These are phyloP conservation scores for Diplodia sapinea DNA, from an alignment of 2,329 filamentous ascomycete species.

Conservation along the genomic window DNA sequence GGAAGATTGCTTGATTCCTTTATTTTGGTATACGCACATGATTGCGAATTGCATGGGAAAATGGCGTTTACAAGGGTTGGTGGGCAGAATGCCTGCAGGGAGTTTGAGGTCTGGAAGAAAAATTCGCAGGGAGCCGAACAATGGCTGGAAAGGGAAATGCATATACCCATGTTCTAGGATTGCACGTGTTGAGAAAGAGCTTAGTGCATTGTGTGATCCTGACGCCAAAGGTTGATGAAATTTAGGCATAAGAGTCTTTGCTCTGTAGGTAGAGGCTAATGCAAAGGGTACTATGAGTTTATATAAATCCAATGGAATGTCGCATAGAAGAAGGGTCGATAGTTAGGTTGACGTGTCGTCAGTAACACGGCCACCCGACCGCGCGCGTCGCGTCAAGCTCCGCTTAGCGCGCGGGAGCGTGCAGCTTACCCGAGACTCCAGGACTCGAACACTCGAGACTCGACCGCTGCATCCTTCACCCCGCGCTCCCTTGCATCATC, in stretches of 20 bases:
- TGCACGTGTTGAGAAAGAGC: background rate
- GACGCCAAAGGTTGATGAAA: no score
- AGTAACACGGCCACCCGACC: background rate
- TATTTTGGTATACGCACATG: background rate
- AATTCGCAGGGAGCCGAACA: background rate
- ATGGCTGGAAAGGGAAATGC: slow-evolving; percentile 10
- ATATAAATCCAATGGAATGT: no score
- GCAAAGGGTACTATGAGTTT: no score
- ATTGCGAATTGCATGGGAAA: slow-evolving; percentile 10
- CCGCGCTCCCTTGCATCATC: background rate
- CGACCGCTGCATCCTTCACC: background rate
- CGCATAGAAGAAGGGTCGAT: no score
- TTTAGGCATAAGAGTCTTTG: no score
- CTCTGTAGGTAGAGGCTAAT: no score
- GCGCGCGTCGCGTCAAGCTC: slow-evolving; percentile 24
- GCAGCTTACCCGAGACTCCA: background rate
- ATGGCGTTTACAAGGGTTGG: background rate
- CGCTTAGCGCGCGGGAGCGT: slow-evolving; percentile 7
- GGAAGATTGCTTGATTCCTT: slow-evolving; percentile 71
- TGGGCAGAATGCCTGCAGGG: background rate
- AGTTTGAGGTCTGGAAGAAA: slow-evolving; percentile 27
- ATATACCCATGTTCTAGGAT: slow-evolving; percentile 26
- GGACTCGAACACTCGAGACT: background rate
- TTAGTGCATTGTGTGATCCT: background rate
- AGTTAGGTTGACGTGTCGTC: background rate